phyloP scores from a whole-genome alignment of 306 rosid species.

The Malus sieversii region DNA sequence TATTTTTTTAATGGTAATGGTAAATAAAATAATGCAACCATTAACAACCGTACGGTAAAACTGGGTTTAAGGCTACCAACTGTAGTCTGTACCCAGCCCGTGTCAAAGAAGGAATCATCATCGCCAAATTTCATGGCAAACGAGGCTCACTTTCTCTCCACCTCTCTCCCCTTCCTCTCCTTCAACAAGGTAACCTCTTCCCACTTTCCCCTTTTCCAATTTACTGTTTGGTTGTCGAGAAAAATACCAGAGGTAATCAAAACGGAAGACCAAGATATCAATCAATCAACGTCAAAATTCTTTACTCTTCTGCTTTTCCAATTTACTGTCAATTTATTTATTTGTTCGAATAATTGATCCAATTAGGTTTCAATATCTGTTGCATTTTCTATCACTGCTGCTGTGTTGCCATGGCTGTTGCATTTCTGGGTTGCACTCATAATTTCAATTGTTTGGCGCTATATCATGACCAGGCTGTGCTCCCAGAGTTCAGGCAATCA shows the following conservation, averaged over 20 bases:
- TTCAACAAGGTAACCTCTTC: slow-evolving; percentile 12
- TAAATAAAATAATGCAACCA: no score
- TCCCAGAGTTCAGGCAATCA: slow-evolving; percentile 5
- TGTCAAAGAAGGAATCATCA: not conserved
- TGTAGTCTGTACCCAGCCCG: not conserved
- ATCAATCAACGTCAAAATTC: not conserved
- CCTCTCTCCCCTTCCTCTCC: slow-evolving; percentile 1
- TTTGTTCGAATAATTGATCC: not conserved
- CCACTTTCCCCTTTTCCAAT: not conserved
- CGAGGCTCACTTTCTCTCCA: slow-evolving; percentile 11
- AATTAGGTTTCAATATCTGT: not conserved
- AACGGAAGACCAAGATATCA: not conserved
- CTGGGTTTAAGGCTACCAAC: no score
- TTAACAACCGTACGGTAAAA: no score
- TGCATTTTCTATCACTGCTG: not conserved
- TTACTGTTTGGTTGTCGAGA: slow-evolving; percentile 2
- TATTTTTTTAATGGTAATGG: no score
- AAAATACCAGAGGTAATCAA: not conserved
- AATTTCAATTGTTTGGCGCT: not conserved
- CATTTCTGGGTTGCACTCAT: not conserved
- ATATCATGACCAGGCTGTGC: not conserved
- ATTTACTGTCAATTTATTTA: not conserved
- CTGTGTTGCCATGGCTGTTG: not conserved
- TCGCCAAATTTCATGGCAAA: slow-evolving; percentile 11
- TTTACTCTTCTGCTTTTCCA: not conserved